These are phyloP conservation scores for Globisporangium heterothallicum DNA, from an alignment of 352 stramenopile genomes.

Conservation along the genomic window DNA sequence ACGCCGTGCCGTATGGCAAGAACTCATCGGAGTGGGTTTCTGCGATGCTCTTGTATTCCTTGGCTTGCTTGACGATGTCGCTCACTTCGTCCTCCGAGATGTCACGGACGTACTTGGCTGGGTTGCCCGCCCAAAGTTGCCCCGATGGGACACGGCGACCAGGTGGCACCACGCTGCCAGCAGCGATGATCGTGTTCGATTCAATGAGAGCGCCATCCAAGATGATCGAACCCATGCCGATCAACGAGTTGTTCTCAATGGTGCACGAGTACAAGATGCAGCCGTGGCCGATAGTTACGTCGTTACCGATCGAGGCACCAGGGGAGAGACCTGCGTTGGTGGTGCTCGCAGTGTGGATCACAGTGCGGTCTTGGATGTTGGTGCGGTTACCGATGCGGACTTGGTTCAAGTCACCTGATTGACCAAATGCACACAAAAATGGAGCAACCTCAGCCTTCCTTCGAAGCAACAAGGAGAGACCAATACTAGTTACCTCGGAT, in stretches of 20 bases:
- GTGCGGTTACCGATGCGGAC: slow-evolving; percentile 94
- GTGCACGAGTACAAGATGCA: slow-evolving; percentile 95
- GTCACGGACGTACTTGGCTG: slow-evolving; percentile 91
- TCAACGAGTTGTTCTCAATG: slow-evolving; percentile 94
- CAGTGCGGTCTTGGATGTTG: slow-evolving; percentile 95
- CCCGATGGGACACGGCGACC: slow-evolving; percentile 85
- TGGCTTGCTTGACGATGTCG: slow-evolving; percentile 83
- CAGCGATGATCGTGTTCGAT: slow-evolving; percentile 93
- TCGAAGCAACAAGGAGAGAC: no score
- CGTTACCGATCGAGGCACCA: slow-evolving; percentile 91
- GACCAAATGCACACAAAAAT: not conserved
- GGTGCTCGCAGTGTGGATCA: slow-evolving; percentile 91
- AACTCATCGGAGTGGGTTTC: slow-evolving; percentile 88
- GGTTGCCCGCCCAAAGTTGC: slow-evolving; percentile 96
- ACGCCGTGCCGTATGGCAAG: slow-evolving; percentile 84
- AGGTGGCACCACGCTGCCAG: slow-evolving; percentile 91
- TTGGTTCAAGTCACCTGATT: slow-evolving; percentile 79
- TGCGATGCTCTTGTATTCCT: slow-evolving; percentile 81
- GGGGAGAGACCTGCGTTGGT: slow-evolving; percentile 69
- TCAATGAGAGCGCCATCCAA: slow-evolving; percentile 90
- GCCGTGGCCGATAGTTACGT: slow-evolving; percentile 94
- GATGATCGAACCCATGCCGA: slow-evolving; percentile 95
- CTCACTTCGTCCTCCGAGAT: slow-evolving; percentile 91
- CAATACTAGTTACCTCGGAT: slow-evolving; percentile 91
- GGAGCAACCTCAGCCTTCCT: no score